Base-by-base conservation (phyloP, 2,329 filamentous ascomycete genomes). In the Microdochium trichocladiopsis region DNA sequence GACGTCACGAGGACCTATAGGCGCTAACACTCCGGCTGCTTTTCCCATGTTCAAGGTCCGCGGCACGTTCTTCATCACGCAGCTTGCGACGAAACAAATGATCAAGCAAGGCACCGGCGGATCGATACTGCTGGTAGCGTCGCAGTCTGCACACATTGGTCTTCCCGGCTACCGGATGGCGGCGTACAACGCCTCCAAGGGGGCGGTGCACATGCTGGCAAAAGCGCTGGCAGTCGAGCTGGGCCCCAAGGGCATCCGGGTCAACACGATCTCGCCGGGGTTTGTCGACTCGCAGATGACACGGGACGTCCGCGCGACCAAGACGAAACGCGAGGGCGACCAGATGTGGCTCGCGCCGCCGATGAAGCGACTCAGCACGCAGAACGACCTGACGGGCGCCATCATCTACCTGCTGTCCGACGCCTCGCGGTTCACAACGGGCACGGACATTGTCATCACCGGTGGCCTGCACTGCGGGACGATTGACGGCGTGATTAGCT, bases 361-460 rank as follows among this genome's bases (percentile, higher is more conserved):
- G 0, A 63, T 70, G 25, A 63, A 68, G 53, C 61, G 71, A 6
- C 57, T 74, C 16, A 70, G 71, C 47, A 70, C 61, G 1, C 66
- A 69, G 53, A 69, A 71, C 25, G 73, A 76, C 55, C 63, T 76
- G 3, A 72, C 69, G 0, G 68, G 66, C 1, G 69, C 72, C 1
- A 67, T 71, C 3, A 61, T 72, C 9, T 76, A 75, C 53, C 58
- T 75, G 16, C 55, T 76, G 23, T 71, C 70, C 47, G 73, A 77
- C 57, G 73, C 71, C 8, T 62, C 72, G 21, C 60, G 63, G 12
- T 69, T 70, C 55, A 75, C 71, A 3, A 75, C 72, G 0, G 71
- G 67, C 2, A 64, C 69, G 2, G 73, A 76, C 53, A 72, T 76
- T 52, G 61, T 63, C 3, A 72, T 76, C 23, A 74, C 71, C 2